Percentiles rank a stretch among this genome's conserved stretches.
Conservation (phyloP, 1,284 basidiomycete species). For the Heterobasidion occidentale region DNA sequence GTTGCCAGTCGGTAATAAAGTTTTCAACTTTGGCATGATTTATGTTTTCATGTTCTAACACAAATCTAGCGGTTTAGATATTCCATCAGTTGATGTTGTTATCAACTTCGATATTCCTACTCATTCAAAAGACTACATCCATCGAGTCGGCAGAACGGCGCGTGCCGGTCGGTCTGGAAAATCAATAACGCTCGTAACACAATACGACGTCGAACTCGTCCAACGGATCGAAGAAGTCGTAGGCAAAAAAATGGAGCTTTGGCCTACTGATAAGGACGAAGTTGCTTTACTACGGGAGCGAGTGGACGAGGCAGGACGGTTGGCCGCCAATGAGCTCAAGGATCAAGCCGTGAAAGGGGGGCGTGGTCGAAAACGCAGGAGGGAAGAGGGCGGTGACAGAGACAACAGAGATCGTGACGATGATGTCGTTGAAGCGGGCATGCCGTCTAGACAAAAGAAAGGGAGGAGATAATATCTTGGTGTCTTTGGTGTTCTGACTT, state of each 20-base stretch:
- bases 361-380: constrained; percentile 49
- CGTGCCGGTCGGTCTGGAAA: constrained; percentile 95
- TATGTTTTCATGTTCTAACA: constrained; percentile 5
- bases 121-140: constrained; percentile 99
- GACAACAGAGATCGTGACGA: constrained; percentile 84
- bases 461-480: constrained; percentile 17
- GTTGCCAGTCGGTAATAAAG: constrained; percentile 79
- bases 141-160: constrained; percentile 95
- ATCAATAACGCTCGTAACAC: constrained; percentile 93
- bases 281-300: constrained; percentile 85
- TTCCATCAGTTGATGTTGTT: constrained; percentile 93
- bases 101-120: constrained; percentile 99
- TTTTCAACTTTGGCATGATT: constrained; percentile 1
- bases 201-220: constrained; percentile 96
- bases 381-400: constrained; percentile 36
- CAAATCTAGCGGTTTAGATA: constrained; percentile 77
- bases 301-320: constrained; percentile 82
- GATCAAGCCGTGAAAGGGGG: constrained; percentile 48
- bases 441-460: constrained; percentile 44
- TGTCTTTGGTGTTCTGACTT: neutral
- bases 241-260: constrained; percentile 89
- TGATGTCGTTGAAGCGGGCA: constrained; percentile 76
- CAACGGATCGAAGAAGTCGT: constrained; percentile 92
- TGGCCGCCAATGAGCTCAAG: constrained; percentile 78
- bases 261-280: constrained; percentile 88